Conservation (phyloP, 2,329 filamentous ascomycete genomes). For the Sclerotinia borealis region DNA sequence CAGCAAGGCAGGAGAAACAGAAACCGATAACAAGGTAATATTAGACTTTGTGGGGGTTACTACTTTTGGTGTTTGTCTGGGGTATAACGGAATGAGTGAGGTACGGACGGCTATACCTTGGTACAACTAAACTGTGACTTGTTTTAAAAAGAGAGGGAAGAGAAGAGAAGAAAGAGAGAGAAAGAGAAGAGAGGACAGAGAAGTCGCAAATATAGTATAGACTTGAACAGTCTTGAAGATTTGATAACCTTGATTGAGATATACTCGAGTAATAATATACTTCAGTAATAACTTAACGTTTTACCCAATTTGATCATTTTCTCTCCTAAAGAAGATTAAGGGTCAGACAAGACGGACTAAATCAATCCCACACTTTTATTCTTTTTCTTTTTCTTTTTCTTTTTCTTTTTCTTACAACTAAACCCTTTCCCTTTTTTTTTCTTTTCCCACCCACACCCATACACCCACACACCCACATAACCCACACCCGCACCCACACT, state of each 20-base stretch:
- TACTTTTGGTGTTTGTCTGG: neutral
- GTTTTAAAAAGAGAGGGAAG: neutral
- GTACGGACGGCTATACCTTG: neutral
- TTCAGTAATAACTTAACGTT: neutral
- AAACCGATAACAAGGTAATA: neutral
- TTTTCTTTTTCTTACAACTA: too few relatives aligned
- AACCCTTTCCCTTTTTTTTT: too few relatives aligned
- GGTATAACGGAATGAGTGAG: neutral
- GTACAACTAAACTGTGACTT: neutral
- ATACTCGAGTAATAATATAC: neutral
- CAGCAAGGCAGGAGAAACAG: neutral
- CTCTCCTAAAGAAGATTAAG: neutral
- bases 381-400: too few relatives aligned
- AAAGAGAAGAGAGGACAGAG: neutral
- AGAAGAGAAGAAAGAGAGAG: neutral
- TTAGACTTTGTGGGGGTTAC: conserved; percentile 1
- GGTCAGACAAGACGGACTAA: neutral
- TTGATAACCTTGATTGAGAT: neutral
- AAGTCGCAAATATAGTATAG: too few relatives aligned
- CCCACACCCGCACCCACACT: neutral
- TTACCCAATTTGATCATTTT: neutral
- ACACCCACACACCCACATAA: neutral
- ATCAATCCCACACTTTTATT: neutral
- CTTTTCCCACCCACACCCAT: neutral
- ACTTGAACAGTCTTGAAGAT: too few relatives aligned